Evolutionary conservation across 2,329 filamentous ascomycete genomes (phyloP).

Genomic region (Dactylellina cionopaga): DNA sequence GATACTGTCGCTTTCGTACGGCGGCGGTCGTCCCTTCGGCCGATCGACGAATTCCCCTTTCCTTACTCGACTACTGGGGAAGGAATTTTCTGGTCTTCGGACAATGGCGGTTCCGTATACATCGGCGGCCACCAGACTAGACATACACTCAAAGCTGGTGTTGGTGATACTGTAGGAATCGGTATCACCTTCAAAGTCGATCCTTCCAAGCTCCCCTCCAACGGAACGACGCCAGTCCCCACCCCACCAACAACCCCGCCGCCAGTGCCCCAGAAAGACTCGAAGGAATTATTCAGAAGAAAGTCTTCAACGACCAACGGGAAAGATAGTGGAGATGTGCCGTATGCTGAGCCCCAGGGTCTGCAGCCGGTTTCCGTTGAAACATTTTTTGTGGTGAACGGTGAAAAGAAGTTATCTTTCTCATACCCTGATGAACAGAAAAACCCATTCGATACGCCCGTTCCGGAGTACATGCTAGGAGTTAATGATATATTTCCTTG

Average conservation of each 20-base stretch:
- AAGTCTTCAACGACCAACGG: constrained; percentile 30
- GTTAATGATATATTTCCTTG: constrained; percentile 43
- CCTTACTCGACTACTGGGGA: constrained; percentile 37
- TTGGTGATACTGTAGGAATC: constrained; percentile 46
- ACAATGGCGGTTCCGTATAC: constrained; percentile 29
- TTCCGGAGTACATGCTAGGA: constrained; percentile 40
- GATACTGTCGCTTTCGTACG: constrained; percentile 49
- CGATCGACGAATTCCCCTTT: constrained; percentile 49
- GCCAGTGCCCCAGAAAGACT: constrained; percentile 32
- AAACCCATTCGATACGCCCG: constrained; percentile 24
- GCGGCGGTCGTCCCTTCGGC: constrained; percentile 44
- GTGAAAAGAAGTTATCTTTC: constrained; percentile 37
- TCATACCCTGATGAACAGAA: constrained; percentile 5
- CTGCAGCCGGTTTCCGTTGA: constrained; percentile 22
- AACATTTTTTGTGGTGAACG: constrained; percentile 45
- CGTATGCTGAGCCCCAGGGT: constrained; percentile 42
- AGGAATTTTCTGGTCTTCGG: constrained; percentile 47
- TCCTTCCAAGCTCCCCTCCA: constrained; percentile 19
- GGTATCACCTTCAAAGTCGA: constrained; percentile 41
- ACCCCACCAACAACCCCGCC: constrained; percentile 40
- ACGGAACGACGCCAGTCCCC: constrained; percentile 41
- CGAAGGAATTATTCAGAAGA: constrained; percentile 40
- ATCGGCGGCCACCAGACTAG: constrained; percentile 27
- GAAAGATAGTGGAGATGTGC: constrained; percentile 45
- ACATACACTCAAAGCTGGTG: constrained; percentile 27